A percentile compares a stretch with the other conserved stretches of the same genome.
phyloP scores from a whole-genome alignment of 257 asterid genomes.

The Salvia hispanica region DNA sequence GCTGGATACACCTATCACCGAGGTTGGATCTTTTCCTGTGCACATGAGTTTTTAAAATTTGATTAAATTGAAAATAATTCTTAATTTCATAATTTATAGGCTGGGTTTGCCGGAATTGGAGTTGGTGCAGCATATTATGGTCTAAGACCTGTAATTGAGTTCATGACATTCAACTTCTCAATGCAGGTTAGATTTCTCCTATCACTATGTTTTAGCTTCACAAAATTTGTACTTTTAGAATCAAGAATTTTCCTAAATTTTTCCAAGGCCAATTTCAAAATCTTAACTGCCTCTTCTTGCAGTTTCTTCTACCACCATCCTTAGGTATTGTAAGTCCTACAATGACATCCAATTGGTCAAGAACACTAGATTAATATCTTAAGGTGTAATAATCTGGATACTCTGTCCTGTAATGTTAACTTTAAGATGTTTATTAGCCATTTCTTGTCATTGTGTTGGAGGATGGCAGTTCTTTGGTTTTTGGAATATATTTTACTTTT shows the following conservation, averaged over 20 bases:
- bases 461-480: slow-evolving; percentile 11
- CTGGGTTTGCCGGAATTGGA: slow-evolving; percentile 86
- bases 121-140: slow-evolving; percentile 92
- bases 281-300: slow-evolving; percentile 8
- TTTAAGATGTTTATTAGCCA: slow-evolving; percentile 5
- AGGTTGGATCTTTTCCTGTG: slow-evolving; percentile 48
- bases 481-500: background rate
- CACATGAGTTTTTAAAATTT: slow-evolving; percentile 3
- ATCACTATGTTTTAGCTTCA: slow-evolving; percentile 14
- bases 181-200: slow-evolving; percentile 66
- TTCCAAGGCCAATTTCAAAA: background rate
- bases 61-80: slow-evolving; percentile 9
- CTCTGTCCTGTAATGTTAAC: slow-evolving; percentile 13
- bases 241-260: slow-evolving; percentile 7
- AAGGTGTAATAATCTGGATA: background rate
- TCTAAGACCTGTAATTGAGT: slow-evolving; percentile 72
- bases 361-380: slow-evolving; percentile 2
- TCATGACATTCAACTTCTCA: slow-evolving; percentile 86
- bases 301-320: slow-evolving; percentile 9
- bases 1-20: slow-evolving; percentile 81
- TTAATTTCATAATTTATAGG: slow-evolving; percentile 44
- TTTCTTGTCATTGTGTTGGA: slow-evolving; percentile 1
- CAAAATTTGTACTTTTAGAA: background rate
- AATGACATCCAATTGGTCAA: background rate
- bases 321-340: background rate